Conservation (phyloP, 1,139 yeast genomes). For the Geotrichum aggregatum region DNA sequence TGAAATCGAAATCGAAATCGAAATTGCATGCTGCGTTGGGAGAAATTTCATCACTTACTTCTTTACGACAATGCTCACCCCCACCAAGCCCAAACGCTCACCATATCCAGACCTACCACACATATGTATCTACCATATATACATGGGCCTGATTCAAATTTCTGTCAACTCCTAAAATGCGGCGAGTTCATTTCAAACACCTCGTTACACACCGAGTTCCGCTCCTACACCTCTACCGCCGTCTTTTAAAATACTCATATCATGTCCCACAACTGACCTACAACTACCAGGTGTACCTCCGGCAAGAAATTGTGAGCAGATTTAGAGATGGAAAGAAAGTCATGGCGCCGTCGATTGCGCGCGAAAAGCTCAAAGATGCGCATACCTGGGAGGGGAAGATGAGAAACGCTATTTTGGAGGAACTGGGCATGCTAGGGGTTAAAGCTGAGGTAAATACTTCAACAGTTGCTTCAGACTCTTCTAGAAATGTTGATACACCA, state of each 20-base stretch:
- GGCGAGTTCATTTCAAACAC: conserved; percentile 13
- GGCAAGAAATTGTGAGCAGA: conserved; percentile 10
- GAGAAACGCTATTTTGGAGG: conserved; percentile 6
- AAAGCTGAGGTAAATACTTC: too few species aligned
- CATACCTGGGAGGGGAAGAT: conserved; percentile 12
- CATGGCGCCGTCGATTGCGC: conserved; percentile 9
- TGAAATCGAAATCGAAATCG: too few species aligned
- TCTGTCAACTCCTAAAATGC: too few species aligned
- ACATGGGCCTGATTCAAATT: too few species aligned
- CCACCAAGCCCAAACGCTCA: too few species aligned
- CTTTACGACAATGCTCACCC: too few species aligned
- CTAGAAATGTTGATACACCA: too few species aligned
- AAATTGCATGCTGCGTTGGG: too few species aligned
- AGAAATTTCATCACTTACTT: too few species aligned
- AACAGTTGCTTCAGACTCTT: too few species aligned
- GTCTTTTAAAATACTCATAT: conserved; percentile 12
- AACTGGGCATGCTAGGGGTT: neutral
- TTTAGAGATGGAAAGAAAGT: conserved; percentile 13
- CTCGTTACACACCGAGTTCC: conserved; percentile 20
- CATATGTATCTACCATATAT: too few species aligned
- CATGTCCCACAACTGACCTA: conserved; percentile 20
- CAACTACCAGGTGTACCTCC: conserved; percentile 6
- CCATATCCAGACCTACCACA: too few species aligned
- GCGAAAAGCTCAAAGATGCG: conserved; percentile 4
- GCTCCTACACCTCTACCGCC: conserved; percentile 13